Evolutionary conservation across 371 early-diverging fungal species (phyloP), one percentile per base, ranked within the genome.

Genomic region (Mucor mucedo): DNA sequence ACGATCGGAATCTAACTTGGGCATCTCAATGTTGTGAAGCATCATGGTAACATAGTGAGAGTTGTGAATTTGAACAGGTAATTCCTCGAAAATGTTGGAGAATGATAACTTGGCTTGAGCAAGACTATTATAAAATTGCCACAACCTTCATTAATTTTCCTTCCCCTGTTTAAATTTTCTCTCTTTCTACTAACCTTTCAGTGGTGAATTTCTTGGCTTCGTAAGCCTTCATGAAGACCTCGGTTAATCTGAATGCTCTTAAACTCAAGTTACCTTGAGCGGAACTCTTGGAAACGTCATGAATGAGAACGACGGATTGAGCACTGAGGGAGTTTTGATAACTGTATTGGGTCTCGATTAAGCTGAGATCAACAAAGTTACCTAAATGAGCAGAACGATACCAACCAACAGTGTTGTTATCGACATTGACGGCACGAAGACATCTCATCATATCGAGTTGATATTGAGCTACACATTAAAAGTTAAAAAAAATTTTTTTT

Each of bases 351-450:
- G 91, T 91, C 58, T 97, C 96, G 73, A 98, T 87, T 77, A 95
- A 83, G 56, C 87, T 89, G 75, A 90, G 88, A 83, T 93, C 91
- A 85, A 97, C 89, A 78, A 96, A 95, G 68, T 90, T 88, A 62
- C 93, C 94, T 73, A 95, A 77, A 66, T 90, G 86, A 48, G 95
- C 88, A 33, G 95, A 93, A 74, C 93, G 91, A 76, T 97, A 98
- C 95, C 98, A 95, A n/a, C 98, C 98, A 40, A 97, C 96, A 40
- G 93, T 89, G 85, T 94, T 94, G 75, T 93, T 91, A 72, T 98
- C 98, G 53, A 91, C 92, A 75, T 96, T 96, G 65, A 97, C 91
- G 58, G 94, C 92, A 62, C 94, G 90, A 71, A 97, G 83, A 77
- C 92, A 89, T 69, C 92, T 84, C 84, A 97, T 89, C 96, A 97